phyloP scores from a whole-genome alignment of 1,284 basidiomycete species.

The Ustilago crameri region DNA sequence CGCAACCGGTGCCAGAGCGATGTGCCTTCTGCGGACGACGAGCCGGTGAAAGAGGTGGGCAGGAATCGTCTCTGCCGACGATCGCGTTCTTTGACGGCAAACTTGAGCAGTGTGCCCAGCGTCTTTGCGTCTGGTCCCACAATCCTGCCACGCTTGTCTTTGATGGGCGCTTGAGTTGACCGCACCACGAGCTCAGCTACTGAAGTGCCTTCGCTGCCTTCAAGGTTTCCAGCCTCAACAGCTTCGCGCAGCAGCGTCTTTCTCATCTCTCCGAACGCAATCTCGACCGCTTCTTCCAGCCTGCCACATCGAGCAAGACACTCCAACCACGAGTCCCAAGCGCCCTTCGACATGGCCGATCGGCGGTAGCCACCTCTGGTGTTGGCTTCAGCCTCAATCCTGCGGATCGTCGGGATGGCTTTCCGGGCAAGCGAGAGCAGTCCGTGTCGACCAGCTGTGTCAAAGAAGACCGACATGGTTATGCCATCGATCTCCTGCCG shows the following conservation, averaged over 20 bases:
- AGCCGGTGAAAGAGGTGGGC: background rate
- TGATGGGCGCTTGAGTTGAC: conserved; percentile 19
- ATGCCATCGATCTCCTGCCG: conserved; percentile 73
- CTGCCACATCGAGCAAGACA: conserved; percentile 80
- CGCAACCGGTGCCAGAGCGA: conserved; percentile 40
- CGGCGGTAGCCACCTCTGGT: conserved; percentile 72
- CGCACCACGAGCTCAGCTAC: conserved; percentile 9
- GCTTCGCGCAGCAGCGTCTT: conserved; percentile 20
- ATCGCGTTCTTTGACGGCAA: conserved; percentile 54
- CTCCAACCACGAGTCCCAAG: conserved; percentile 85
- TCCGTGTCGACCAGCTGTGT: conserved; percentile 79
- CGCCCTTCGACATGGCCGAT: conserved; percentile 72
- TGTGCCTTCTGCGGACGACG: background rate
- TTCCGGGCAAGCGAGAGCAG: conserved; percentile 34
- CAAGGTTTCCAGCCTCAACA: background rate
- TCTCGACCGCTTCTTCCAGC: conserved; percentile 77
- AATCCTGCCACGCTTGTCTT: conserved; percentile 15
- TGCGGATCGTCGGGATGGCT: conserved; percentile 25
- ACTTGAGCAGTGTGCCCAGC: conserved; percentile 68
- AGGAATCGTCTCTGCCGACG: conserved; percentile 12
- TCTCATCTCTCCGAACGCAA: conserved; percentile 76
- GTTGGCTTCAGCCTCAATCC: conserved; percentile 70
- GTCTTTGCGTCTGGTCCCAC: conserved; percentile 64
- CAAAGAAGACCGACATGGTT: conserved; percentile 83
- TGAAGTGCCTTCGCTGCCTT: background rate